Evolutionary conservation across 164 flowering plant genomes (phyloP), one percentile per base, ranked within the genome.

Genomic region (Kalanchoe fedtschenkoi): DNA sequence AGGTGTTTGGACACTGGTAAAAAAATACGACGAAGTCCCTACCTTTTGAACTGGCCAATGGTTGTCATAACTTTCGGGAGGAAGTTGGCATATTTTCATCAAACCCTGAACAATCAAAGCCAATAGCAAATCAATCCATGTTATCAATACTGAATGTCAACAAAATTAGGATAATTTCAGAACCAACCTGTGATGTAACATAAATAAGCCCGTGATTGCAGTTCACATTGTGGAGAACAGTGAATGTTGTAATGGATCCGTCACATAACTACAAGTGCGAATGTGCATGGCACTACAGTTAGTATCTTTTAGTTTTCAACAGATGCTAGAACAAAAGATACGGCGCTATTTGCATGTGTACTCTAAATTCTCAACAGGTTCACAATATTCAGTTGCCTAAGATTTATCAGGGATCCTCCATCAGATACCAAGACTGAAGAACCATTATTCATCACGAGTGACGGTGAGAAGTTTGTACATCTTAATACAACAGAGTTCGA

Each of bases 41-140:
- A 89, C 99, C 73, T 93, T 93, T 69, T 93, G 97, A 34, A 91
- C 97, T 37, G 99, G 97, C 99, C 99, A 95, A 74, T 87, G 77
- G 72, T 91, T 95, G 72, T 95, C 99, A 65, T 87, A 95, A 64
- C 61, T 85, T 66, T 61, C 70, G 66, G 93, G 75, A 41, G 97
- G 97, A 58, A 95, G 75, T 68, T 91, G 99, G 75, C 97, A 91
- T 65, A 95, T 95, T 80, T 91, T 95, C 64, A 95, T 70, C 64
- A 86, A 72, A 30, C 99, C 99, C 97, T 95, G 61, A n/a, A 65
- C 66, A 55, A 8, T 6, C 3, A 29, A 34, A 64, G 46, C n/a
- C 42, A 1, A 4, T 38, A 24, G 16, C 10, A 47, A 14, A 19
- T 44, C 29, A 65, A 60, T 35, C 10, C 4, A 51, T 24, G 32